phyloP scores from a whole-genome alignment of 371 early-diverging fungal genomes.

The Capillidium rhysosporum region DNA sequence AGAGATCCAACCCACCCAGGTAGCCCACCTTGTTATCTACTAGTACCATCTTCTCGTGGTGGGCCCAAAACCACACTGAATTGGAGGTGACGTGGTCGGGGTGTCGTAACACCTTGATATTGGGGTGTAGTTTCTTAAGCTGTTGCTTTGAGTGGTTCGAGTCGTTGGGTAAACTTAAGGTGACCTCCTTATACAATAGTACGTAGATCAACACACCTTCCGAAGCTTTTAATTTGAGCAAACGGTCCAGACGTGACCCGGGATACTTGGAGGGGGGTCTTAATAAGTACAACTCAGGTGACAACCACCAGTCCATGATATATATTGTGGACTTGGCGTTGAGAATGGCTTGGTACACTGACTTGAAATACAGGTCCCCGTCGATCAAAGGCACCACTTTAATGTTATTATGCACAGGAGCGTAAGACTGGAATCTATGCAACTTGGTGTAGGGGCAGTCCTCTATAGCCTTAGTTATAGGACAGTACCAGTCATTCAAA shows the following conservation, averaged over 20 bases:
- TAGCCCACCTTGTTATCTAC: slow-evolving; percentile 70
- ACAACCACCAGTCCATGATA: slow-evolving; percentile 86
- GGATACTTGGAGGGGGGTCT: slow-evolving; percentile 52
- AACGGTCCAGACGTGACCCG: slow-evolving; percentile 59
- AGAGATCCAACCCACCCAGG: slow-evolving; percentile 81
- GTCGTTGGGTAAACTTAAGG: slow-evolving; percentile 53
- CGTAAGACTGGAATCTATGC: slow-evolving; percentile 62
- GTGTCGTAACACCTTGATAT: slow-evolving; percentile 70
- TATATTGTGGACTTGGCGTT: slow-evolving; percentile 54
- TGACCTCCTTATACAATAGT: slow-evolving; percentile 76
- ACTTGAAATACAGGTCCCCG: slow-evolving; percentile 65
- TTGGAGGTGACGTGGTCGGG: slow-evolving; percentile 48
- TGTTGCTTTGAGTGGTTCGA: slow-evolving; percentile 63
- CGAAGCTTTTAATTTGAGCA: slow-evolving; percentile 62
- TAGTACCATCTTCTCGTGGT: slow-evolving; percentile 54
- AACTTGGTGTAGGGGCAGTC: not conserved
- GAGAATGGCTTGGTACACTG: slow-evolving; percentile 55
- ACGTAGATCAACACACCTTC: slow-evolving; percentile 82
- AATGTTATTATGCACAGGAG: slow-evolving; percentile 46
- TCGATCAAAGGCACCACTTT: slow-evolving; percentile 58
- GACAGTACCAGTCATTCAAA: not conserved
- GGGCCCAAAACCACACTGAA: slow-evolving; percentile 66
- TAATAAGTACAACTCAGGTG: slow-evolving; percentile 63
- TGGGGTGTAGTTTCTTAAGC: slow-evolving; percentile 54
- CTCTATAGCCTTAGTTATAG: not conserved